Evolutionary conservation across 2,329 filamentous ascomycete genomes (phyloP), one percentile per base, ranked within the genome.

Genomic region (Colletotrichum endophyticum): DNA sequence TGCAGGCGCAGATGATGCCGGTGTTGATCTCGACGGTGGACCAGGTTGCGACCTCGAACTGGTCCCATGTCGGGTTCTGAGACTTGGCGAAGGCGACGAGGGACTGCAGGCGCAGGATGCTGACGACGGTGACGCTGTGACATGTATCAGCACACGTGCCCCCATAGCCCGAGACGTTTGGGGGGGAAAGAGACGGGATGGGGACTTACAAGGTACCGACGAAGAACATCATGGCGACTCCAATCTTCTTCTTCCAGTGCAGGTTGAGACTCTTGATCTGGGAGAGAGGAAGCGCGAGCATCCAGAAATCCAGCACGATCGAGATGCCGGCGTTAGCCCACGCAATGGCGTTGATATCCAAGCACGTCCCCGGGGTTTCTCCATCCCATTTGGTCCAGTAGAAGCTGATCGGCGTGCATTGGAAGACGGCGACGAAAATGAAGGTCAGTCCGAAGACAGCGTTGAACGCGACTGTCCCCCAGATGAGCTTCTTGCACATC

Each of bases 361-460:
- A 80, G 77, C 91, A 93, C 2, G 76, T 82, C 0, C 91, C 91
- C 0, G 81, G 6, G 49, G 87, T 84, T 69, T 86, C 81, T 2
- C 85, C 85, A 62, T 90, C 87, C 89, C 90, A 92, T 19, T 82
- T 83, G 0, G 82, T 84, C 91, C 91, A 93, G 80, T 88, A 89
- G 73, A 86, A 88, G 16, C 80, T 81, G 25, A 92, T 83, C 0
- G 91, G 91, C 4, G 78, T 80, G 80, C 90, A 92, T 76, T 91
- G 88, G 49, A 91, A 89, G 15, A 89, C 79, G 16, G 84, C 86
- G 13, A 85, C 80, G 5, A 89, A 76, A 22, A 87, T 70, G 49
- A 89, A 91, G 4, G 81, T 78, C 19, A 87, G 5, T 4, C 87
- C 87, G 69, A 85, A 88, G 2, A 86, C 11, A 7, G 80, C 53